phyloP scores from a whole-genome alignment of 805 yeast species.

The Naumovozyma dairenensis region DNA sequence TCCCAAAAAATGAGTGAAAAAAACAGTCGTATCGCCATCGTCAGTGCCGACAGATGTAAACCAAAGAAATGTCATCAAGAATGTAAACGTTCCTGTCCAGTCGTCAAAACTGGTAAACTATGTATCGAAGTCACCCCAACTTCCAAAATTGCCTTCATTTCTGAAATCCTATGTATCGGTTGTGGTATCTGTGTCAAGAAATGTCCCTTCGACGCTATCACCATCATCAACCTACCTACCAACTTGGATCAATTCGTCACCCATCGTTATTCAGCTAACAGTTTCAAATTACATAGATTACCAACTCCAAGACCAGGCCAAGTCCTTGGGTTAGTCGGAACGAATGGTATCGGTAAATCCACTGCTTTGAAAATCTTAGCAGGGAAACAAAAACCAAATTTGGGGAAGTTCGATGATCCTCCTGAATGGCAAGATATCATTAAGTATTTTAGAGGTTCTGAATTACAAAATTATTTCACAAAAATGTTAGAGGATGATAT shows the following conservation, averaged over 20 bases:
- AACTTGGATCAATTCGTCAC: conserved; percentile 87
- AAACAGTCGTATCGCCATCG: conserved; percentile 88
- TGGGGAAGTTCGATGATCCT: conserved; percentile 90
- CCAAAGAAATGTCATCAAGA: conserved; percentile 98
- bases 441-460: conserved; percentile 89
- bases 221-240: conserved; percentile 91
- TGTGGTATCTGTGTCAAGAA: conserved; percentile 99
- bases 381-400: conserved; percentile 94
- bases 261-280: conserved; percentile 95
- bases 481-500: conserved; percentile 88
- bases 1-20: conserved; percentile 29
- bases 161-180: conserved; percentile 92
- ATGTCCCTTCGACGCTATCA: conserved; percentile 96
- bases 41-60: conserved; percentile 87
- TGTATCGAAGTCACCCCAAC: conserved; percentile 94
- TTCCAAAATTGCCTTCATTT: conserved; percentile 86
- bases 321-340: conserved; percentile 94
- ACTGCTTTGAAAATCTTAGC: conserved; percentile 95
- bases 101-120: conserved; percentile 91
- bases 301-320: conserved; percentile 99
- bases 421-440: conserved; percentile 96
- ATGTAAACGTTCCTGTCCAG: conserved; percentile 95
- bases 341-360: conserved; percentile 98
- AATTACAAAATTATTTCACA: conserved; percentile 91
- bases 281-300: conserved; percentile 91